Percentiles rank a stretch among this genome's conserved stretches.
Conservation (phyloP, 768 basidiomycete genomes). For the Trametes cingulata region DNA sequence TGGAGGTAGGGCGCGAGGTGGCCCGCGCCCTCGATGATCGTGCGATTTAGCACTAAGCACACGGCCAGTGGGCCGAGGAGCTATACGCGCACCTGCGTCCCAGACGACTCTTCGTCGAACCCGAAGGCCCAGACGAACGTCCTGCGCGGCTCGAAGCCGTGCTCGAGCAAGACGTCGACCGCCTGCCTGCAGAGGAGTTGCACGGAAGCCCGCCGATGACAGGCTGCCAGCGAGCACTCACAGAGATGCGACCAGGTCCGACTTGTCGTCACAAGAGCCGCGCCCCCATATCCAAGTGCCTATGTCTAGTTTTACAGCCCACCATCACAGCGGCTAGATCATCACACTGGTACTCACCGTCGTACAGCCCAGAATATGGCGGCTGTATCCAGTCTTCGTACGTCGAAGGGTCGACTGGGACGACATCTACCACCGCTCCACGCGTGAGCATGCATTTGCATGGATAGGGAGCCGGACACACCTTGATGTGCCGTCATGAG, state of each 20-base stretch:
- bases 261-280: conserved; percentile 39
- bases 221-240: conserved; percentile 13
- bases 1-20: conserved; percentile 50
- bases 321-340: too few relatives aligned
- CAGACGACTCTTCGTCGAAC: conserved; percentile 52
- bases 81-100: conserved; percentile 21
- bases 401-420: conserved; percentile 48
- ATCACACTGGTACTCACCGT: conserved; percentile 25
- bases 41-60: conserved; percentile 1
- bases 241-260: conserved; percentile 35
- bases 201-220: neutral
- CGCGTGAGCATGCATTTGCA: neutral
- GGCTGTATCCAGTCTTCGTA: conserved; percentile 47
- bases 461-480: conserved; percentile 12
- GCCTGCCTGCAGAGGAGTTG: conserved; percentile 35
- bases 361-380: conserved; percentile 50
- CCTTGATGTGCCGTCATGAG: conserved; percentile 57
- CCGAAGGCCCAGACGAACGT: conserved; percentile 43
- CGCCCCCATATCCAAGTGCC: conserved; percentile 37
- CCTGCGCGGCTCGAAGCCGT: conserved; percentile 48
- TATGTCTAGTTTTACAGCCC: too few relatives aligned
- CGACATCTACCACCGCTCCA: conserved; percentile 40
- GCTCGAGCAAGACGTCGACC: conserved; percentile 46
- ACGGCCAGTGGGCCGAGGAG: too few relatives aligned
- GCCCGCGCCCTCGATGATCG: conserved; percentile 52